Base-by-base conservation (phyloP, 768 basidiomycete species). In the Amanita pallidorosea region DNA sequence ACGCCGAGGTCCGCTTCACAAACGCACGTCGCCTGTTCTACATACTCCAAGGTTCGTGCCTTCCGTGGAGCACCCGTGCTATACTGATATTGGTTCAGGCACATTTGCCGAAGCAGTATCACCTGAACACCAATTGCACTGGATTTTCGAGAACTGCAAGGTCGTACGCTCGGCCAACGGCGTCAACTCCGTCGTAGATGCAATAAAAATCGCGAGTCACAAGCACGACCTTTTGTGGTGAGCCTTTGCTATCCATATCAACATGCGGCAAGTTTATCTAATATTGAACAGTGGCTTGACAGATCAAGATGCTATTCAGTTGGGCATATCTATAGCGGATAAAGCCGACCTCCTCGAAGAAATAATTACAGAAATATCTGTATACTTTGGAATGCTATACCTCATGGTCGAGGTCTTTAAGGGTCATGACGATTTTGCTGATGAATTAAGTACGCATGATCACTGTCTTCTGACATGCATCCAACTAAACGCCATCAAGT, bases 371-470 rank as follows among this genome's bases (percentile, higher is more conserved):
- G 93, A 96, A 64, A 79, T 96, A 51, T 90, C 90, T 7, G 83
- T 93, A n/a, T 89, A 91, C 60, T 77, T 97, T 27, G 92, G 89
- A 7, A 90, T 97, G 82, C 70, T 97, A 40, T 99, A 98, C 64
- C 92, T 96, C 62, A 68, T 98, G 49, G 83, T 97, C 12, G 95
- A 98, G 67, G 77, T 93, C 23, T 92, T 91, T 67, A 87, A 95
- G 62, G 84, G 85, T 3, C 87, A 96, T 56, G 91, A 94, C 53
- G 84, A 92, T 58, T 97, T 98, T 63, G 93, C 89, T 2, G 93
- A 96, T 58, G 95, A 98, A 67, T 72, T 98, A 44, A 98, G 95
- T 96, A 67, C 73, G 94, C 65, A 9, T 45, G 7, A 23, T 25
- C 33, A 52, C 34, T 25, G 52, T 33, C 7, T 42, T 37, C 9